Base-by-base conservation (phyloP, 164 flowering plant genomes). In the Vitis amurensis region DNA sequence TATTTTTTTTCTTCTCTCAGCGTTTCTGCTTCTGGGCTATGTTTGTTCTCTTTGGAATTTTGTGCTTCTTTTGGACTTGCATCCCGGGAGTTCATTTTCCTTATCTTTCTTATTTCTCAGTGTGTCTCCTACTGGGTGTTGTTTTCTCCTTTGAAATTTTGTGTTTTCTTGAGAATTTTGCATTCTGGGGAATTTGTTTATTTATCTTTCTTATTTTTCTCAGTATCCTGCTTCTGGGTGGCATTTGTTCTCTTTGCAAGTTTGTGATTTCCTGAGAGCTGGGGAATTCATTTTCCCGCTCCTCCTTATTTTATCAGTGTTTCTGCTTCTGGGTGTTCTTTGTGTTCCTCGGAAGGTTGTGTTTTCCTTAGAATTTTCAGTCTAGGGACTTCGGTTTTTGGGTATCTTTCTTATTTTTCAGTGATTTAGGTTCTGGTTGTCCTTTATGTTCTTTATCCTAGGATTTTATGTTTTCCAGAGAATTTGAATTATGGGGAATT, bases 241-340 rank as follows among this genome's bases (percentile, higher is more conserved):
- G 66, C 51, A 9, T 63, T 63, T 30, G 66, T 51, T 63, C 7
- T 63, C 9, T 51, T 63, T 44, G 66, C 66, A 11, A 50, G 66
- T 15, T 14, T 63, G n/a, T 50, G 48, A 4, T 65, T 58, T 2
- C 44, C 44, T 37, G 7, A 37, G 44, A 37, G 44, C 44, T 3
- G 44, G 44, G 44, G 44, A 37, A 37, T 37, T 37, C 44, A 37
- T 37, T 37, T 37, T 37, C 44, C 44, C 44, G 44, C 44, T 37
- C 7, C 44, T 4, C 44, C 44, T 3, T 37, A 37, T 37, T 37
- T 37, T 37, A 37, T 37, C 7, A 37, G 44, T 37, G 44, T 37
- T 37, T 37, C 44, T 37, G 44, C 4, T 37, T 3, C 44, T 37
- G 44, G 44, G 44, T 37, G 44, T 37, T 37, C 44, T 37, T 37